Evolutionary conservation across 371 early-diverging fungal genomes (phyloP).

Genomic region (Syncephalastrum sp.): DNA sequence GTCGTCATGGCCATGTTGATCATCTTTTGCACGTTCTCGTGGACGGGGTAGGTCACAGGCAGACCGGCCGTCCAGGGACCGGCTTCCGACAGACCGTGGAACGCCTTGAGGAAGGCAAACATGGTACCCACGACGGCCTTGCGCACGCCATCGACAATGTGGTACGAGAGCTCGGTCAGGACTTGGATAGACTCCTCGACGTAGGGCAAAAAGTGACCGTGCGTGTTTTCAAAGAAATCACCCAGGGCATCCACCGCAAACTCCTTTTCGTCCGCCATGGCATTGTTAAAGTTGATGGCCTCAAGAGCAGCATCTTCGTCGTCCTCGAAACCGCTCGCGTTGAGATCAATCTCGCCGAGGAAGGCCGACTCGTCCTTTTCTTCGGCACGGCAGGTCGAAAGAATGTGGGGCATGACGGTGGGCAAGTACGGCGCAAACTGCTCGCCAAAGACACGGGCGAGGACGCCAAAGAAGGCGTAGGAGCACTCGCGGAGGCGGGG

Average conservation of each 20-base stretch:
- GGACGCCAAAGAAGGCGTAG: conserved; percentile 82
- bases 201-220: conserved; percentile 79
- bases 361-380: conserved; percentile 57
- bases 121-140: conserved; percentile 72
- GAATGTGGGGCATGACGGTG: conserved; percentile 72
- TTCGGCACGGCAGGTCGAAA: conserved; percentile 72
- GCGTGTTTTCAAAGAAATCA: conserved; percentile 81
- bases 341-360: conserved; percentile 47
- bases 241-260: conserved; percentile 85
- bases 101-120: conserved; percentile 77
- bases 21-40: conserved; percentile 75
- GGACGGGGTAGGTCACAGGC: conserved; percentile 65
- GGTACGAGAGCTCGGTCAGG: conserved; percentile 60
- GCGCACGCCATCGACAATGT: conserved; percentile 82
- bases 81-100: conserved; percentile 64
- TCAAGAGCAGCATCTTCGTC: conserved; percentile 58
- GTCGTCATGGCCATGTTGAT: conserved; percentile 67
- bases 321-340: conserved; percentile 38
- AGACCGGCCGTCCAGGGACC: conserved; percentile 74
- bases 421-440: conserved; percentile 80
- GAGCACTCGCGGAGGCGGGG: conserved; percentile 81
- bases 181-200: conserved; percentile 70
- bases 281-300: conserved; percentile 70
- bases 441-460: conserved; percentile 79
- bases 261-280: conserved; percentile 90